Conservation (phyloP, 2,329 filamentous ascomycete species). For the Sclerotinia subarctica region DNA sequence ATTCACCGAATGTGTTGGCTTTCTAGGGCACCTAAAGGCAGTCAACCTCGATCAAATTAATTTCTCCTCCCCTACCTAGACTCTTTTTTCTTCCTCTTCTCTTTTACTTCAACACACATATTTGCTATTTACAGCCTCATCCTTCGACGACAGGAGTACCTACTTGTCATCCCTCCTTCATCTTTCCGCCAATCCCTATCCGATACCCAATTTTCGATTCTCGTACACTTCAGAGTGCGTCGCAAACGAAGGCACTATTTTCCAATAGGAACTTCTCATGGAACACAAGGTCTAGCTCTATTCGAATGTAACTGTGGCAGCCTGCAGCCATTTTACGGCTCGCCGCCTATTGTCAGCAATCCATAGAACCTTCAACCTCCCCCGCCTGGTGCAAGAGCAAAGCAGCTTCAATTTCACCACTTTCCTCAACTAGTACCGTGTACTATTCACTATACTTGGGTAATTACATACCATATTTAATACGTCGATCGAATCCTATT, state of each 20-base stretch:
- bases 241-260: constrained; percentile 31
- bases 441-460: constrained; percentile 19
- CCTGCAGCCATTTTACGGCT: constrained; percentile 33
- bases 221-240: constrained; percentile 27
- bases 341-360: constrained; percentile 33
- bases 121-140: constrained; percentile 20
- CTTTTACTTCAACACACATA: not conserved
- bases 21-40: constrained; percentile 18
- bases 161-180: constrained; percentile 18
- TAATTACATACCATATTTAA: constrained; percentile 10
- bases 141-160: constrained; percentile 11
- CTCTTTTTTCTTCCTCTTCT: not conserved
- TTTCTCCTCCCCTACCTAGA: not conserved
- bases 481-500: constrained; percentile 9
- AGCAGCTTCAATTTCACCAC: constrained; percentile 7
- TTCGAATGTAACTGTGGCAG: constrained; percentile 34
- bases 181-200: constrained; percentile 2
- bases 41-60: constrained; percentile 19
- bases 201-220: constrained; percentile 11
- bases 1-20: constrained; percentile 23
- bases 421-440: constrained; percentile 5
- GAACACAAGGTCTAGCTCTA: constrained; percentile 33
- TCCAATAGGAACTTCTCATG: constrained; percentile 28
- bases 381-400: constrained; percentile 19
- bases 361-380: constrained; percentile 22